phyloP scores from a whole-genome alignment of 345 rosid genomes.

The Eutrema yunnanense region DNA sequence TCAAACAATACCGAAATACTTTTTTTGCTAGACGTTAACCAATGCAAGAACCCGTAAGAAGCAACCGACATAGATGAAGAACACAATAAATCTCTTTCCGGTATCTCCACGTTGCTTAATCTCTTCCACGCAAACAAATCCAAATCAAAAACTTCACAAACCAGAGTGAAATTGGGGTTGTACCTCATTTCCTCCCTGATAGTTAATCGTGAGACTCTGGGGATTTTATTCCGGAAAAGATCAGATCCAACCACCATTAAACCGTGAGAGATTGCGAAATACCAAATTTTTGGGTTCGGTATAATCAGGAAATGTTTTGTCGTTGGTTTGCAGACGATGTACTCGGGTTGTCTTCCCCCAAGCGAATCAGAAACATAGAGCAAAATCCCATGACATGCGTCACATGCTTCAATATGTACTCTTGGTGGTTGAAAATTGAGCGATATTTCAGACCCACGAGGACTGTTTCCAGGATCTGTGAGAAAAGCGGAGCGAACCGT shows the following conservation, averaged over 20 bases:
- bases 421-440: too few relatives aligned
- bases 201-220: neutral
- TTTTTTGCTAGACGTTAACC: neutral
- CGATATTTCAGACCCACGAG: too few relatives aligned
- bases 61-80: neutral
- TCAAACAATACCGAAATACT: neutral
- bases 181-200: neutral
- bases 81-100: neutral
- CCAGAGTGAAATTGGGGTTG: neutral
- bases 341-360: neutral
- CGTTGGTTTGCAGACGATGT: conserved; percentile 12
- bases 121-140: conserved; percentile 4
- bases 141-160: conserved; percentile 15
- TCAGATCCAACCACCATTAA: neutral
- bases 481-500: too few relatives aligned
- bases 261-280: neutral
- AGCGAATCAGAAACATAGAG: conserved; percentile 1
- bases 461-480: too few relatives aligned
- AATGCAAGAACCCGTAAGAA: neutral
- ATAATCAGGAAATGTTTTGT: neutral
- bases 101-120: neutral
- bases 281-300: conserved; percentile 12
- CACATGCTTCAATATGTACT: too few relatives aligned
- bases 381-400: conserved; percentile 13
- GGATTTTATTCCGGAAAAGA: conserved; percentile 3